Percentiles rank a stretch among this genome's conserved stretches.
Evolutionary conservation across 2,329 filamentous ascomycete genomes (phyloP).

Genomic region (Aspergillus glaucus): DNA sequence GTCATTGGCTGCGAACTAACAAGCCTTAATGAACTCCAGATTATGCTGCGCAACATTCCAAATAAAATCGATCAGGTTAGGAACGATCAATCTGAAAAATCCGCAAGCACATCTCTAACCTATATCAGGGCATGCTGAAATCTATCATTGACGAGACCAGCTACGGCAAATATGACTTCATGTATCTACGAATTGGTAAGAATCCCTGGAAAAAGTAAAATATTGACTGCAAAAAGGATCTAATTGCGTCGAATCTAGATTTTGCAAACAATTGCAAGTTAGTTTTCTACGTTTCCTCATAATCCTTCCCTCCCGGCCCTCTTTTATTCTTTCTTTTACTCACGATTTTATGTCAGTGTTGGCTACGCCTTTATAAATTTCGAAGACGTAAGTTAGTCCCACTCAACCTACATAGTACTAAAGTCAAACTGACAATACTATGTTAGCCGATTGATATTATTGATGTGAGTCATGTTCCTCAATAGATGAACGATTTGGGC

Average conservation of each 20-base stretch:
- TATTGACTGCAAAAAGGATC: neutral
- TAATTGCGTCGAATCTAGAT: conserved; percentile 40
- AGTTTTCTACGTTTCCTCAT: conserved; percentile 27
- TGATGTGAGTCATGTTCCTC: conserved; percentile 47
- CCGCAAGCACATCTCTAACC: conserved; percentile 10
- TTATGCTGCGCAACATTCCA: conserved; percentile 93
- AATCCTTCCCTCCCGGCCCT: neutral
- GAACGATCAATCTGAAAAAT: conserved; percentile 7
- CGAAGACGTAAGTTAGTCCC: conserved; percentile 55
- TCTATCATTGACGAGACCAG: conserved; percentile 70
- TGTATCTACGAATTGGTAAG: conserved; percentile 78
- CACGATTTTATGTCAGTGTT: conserved; percentile 52
- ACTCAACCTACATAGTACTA: neutral
- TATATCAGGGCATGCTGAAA: conserved; percentile 61
- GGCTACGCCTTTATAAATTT: conserved; percentile 99
- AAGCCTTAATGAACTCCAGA: conserved; percentile 42
- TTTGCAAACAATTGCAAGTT: conserved; percentile 80
- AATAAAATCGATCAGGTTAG: conserved; percentile 68
- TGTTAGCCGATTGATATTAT: conserved; percentile 65
- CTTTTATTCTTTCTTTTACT: neutral
- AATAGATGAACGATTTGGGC: neutral
- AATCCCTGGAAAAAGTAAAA: neutral
- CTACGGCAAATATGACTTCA: conserved; percentile 82
- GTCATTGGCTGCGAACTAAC: neutral
- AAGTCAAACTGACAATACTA: conserved; percentile 31